Evolutionary conservation across 2,329 filamentous ascomycete species (phyloP), one percentile per base, ranked within the genome.

Genomic region (Arthrinium phaeospermum): DNA sequence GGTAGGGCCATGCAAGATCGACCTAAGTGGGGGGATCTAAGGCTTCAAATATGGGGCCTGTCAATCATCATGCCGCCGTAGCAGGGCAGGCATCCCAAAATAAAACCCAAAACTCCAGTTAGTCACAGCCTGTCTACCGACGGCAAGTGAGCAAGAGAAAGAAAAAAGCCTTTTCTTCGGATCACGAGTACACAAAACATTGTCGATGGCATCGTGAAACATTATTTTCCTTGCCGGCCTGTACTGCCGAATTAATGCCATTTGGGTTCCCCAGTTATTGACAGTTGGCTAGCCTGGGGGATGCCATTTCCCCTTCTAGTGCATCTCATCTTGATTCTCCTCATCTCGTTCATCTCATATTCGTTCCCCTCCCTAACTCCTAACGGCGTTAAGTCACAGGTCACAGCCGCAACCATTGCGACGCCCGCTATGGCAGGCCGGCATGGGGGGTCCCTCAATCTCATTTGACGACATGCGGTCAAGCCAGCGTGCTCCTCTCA

Each of bases 381-480:
- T 61, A 61, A 61, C 53, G 53, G 53, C 53, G 53, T 61, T 37
- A 61, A 61, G 53, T 61, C 53, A 27, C 49, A 27, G 37, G 49
- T 51, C 49, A 61, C 53, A 61, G 53, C 53, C 53, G 53, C 53
- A 22, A 37, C 53, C 53, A 61, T 61, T 64, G 24, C 57, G 57
- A 41, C 57, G 57, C 57, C 57, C 34, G n/a, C 57, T 14, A 64
- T 64, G 34, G 22, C 57, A n/a, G 10, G 27, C 30, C n/a, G n/a
- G 27, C 27, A 30, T 30, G 27, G 57, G 57, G 57, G 53, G 57
- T 41, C 19, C 10, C 19, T 64, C 19, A 2, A 64, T 41, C 57
- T 64, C 34, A 64, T 64, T 64, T 64, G 57, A 64, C 57, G 57
- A 64, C 57, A 64, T 64, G 34, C 57, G 57, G 57, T 64, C 57